A percentile compares a stretch with the other conserved stretches of the same genome.
These are phyloP conservation scores for Monosporascus ibericus DNA, from an alignment of 2,329 filamentous ascomycete species.

Conservation along the genomic window DNA sequence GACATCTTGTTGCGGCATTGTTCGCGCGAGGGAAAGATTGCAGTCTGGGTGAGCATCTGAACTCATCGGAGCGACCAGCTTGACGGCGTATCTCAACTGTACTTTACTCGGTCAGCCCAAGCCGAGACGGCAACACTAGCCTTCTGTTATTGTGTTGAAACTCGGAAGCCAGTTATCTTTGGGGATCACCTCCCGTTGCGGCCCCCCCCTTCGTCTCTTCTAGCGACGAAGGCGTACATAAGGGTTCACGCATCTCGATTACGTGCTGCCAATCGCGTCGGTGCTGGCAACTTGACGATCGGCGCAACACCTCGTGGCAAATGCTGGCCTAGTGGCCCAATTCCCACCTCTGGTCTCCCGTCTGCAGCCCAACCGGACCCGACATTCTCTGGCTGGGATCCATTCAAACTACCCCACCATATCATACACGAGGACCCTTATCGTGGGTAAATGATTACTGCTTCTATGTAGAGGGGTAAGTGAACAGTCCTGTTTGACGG, in stretches of 20 bases:
- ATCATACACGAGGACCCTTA: neutral
- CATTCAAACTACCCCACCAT: constrained; percentile 2
- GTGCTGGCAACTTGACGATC: neutral
- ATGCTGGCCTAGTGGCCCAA: constrained; percentile 20
- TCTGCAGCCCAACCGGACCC: constrained; percentile 25
- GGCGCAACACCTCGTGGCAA: constrained; percentile 14
- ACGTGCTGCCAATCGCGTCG: no score
- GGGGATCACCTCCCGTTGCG: no score
- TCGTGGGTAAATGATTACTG: neutral
- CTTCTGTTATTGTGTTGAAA: no score
- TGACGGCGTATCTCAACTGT: neutral
- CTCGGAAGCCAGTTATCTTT: no score
- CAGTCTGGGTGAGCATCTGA: no score
- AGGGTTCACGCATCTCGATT: no score
- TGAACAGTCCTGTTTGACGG: neutral
- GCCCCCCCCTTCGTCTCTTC: no score
- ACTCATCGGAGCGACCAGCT: neutral
- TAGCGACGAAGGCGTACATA: neutral
- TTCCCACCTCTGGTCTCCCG: constrained; percentile 20
- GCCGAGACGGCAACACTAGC: no score
- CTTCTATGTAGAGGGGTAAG: neutral
- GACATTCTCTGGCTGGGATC: constrained; percentile 48
- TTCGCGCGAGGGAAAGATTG: no score
- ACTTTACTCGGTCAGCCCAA: no score
- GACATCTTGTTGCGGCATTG: no score